Conservation (phyloP, 768 basidiomycete species). For the Tubosaeta sp. region DNA sequence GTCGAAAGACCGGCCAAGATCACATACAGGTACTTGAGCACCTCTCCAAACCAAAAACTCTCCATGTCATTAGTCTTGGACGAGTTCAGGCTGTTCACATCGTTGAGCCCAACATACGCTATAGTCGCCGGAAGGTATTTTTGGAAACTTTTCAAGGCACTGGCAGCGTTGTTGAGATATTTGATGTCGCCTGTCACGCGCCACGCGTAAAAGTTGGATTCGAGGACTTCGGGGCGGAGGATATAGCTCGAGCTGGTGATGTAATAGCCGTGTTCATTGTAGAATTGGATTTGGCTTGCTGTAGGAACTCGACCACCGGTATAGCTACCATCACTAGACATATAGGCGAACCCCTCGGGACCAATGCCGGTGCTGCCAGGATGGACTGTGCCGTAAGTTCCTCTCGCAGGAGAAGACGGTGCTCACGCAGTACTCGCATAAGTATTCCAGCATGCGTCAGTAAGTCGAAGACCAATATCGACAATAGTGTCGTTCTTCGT, state of each 20-base stretch:
- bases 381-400: not conserved
- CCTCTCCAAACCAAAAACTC: slow-evolving; percentile 72
- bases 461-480: slow-evolving; percentile 53
- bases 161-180: slow-evolving; percentile 61
- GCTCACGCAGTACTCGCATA: slow-evolving; percentile 65
- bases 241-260: slow-evolving; percentile 50
- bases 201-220: slow-evolving; percentile 79
- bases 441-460: slow-evolving; percentile 78
- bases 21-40: slow-evolving; percentile 66
- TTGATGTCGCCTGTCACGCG: slow-evolving; percentile 66
- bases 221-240: slow-evolving; percentile 72
- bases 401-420: not conserved
- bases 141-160: slow-evolving; percentile 56
- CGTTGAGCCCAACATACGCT: slow-evolving; percentile 53
- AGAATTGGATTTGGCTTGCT: slow-evolving; percentile 45
- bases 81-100: slow-evolving; percentile 46
- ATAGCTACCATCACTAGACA: slow-evolving; percentile 58
- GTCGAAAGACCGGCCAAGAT: slow-evolving; percentile 27
- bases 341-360: slow-evolving; percentile 64
- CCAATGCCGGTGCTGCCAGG: slow-evolving; percentile 65
- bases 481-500: slow-evolving; percentile 70
- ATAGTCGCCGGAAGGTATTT: slow-evolving; percentile 42
- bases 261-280: slow-evolving; percentile 61
- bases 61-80: slow-evolving; percentile 57
- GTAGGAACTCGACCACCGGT: slow-evolving; percentile 44